Percentiles rank a stretch among this genome's conserved stretches.
Evolutionary conservation across 2,329 filamentous ascomycete genomes (phyloP).

Genomic region (Trichoderma harzianum): DNA sequence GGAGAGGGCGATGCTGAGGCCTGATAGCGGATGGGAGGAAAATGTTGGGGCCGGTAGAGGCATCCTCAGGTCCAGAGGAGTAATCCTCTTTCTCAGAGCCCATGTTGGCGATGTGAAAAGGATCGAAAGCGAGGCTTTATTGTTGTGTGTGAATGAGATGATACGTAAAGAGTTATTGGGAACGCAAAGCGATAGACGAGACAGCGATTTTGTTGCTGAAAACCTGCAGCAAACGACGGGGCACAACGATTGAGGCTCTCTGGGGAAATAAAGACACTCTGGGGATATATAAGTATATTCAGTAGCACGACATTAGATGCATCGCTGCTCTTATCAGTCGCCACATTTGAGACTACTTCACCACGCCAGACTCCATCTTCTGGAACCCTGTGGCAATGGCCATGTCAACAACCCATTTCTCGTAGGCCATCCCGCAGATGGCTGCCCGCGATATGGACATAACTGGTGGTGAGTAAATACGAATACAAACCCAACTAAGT

Average conservation of each 20-base stretch:
- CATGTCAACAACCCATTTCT: neutral
- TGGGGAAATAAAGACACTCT: neutral
- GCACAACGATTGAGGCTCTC: neutral
- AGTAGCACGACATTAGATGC: neutral
- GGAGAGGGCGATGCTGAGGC: conserved; percentile 18
- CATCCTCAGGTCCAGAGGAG: conserved; percentile 6
- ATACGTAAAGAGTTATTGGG: neutral
- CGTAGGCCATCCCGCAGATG: neutral
- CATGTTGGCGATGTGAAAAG: neutral
- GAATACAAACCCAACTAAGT: neutral
- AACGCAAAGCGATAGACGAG: neutral
- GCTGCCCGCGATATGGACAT: neutral
- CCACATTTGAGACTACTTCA: neutral
- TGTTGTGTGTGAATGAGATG: neutral
- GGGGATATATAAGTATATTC: neutral
- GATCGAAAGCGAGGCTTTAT: neutral
- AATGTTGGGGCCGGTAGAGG: neutral
- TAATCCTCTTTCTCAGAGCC: conserved; percentile 5
- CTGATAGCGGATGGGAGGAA: neutral
- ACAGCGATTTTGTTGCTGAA: neutral
- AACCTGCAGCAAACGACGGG: neutral
- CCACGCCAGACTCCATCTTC: neutral
- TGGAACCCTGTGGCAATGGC: neutral
- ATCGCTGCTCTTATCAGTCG: neutral
- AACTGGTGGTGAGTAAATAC: neutral